Base-by-base conservation (phyloP, 2,329 filamentous ascomycete species). In the Pseudogymnoascus sp. region DNA sequence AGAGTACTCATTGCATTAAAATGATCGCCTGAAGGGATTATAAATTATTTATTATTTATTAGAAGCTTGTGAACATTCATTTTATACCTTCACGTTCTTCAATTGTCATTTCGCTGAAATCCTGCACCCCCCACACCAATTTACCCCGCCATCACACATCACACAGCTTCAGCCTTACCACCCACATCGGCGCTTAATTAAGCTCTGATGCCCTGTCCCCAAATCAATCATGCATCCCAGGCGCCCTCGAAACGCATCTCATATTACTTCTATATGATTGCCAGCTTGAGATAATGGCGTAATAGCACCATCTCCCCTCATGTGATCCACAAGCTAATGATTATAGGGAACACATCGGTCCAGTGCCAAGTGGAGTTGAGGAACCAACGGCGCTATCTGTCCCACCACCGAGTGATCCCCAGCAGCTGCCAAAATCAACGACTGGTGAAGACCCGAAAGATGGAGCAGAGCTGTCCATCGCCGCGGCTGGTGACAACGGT, bases 161-260 rank as follows among this genome's bases (percentile, higher is more conserved):
- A n/a, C 47, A 31, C 47, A 53, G 47, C 47, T 53, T 31, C 47
- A 53, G 47, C 47, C 47, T 53, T 53, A 53, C 47, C 47, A 53
- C 47, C 47, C 26, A 53, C 47, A 31, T 31, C 23, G 2, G 47
- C 47, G 47, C 47, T 31, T 53, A 53, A 53, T 31, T 53, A 53
- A 53, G 47, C 47, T 53, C 47, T 31, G 8, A 26, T 31, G 26
- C 47, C 42, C 26, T 2, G 8, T 31, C 15, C 13, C 26, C 5
- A 4, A 26, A 53, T 53, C n/a, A n/a, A 53, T 53, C 23, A 53
- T 53, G 47, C 11, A 53, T 31, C 23, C 8, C 23, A 9, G 47
- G 11, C 9, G 26, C 47, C n/a, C 4, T 53, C n/a, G 26, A 53
- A 17, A 17, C 15, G 6, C 47, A 53, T 53, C 47, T 10, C 15